Evolutionary conservation across 352 stramenopile genomes (phyloP).

Genomic region (Phytophthora quininea): DNA sequence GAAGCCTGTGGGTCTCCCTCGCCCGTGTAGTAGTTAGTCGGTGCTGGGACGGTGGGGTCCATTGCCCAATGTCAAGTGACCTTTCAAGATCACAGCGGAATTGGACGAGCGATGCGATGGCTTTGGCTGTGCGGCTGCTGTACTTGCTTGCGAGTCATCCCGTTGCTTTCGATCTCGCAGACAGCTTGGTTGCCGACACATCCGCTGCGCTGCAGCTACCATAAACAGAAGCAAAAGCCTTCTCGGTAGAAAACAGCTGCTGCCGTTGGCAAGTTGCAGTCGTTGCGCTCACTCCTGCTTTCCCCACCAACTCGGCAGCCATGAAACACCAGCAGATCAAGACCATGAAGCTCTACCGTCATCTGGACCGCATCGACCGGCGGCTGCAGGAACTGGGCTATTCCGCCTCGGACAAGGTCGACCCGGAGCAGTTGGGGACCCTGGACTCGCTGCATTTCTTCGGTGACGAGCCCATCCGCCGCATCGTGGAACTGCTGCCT

Average conservation of each 20-base stretch:
- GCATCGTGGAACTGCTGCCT: conserved; percentile 48
- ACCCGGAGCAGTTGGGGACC: conserved; percentile 55
- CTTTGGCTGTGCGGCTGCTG: no score
- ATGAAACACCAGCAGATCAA: conserved; percentile 74
- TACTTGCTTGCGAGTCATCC: no score
- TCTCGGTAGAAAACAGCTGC: neutral
- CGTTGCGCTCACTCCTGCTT: neutral
- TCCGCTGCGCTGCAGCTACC: no score
- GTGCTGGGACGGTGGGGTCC: no score
- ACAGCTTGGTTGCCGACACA: no score
- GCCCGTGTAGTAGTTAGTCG: no score
- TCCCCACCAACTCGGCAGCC: neutral
- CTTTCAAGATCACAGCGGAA: no score
- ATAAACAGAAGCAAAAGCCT: no score
- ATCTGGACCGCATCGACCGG: conserved; percentile 81
- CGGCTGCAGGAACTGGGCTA: conserved; percentile 46
- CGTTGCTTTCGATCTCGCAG: no score
- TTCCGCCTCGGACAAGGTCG: conserved; percentile 35
- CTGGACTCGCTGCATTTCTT: conserved; percentile 77
- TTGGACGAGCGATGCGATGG: no score
- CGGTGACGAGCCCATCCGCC: conserved; percentile 60
- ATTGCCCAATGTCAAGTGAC: no score
- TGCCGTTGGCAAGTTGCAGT: no score
- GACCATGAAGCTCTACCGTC: conserved; percentile 89
- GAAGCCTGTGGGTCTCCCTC: neutral